phyloP scores from a whole-genome alignment of 805 yeast species.

The Candida koratica region DNA sequence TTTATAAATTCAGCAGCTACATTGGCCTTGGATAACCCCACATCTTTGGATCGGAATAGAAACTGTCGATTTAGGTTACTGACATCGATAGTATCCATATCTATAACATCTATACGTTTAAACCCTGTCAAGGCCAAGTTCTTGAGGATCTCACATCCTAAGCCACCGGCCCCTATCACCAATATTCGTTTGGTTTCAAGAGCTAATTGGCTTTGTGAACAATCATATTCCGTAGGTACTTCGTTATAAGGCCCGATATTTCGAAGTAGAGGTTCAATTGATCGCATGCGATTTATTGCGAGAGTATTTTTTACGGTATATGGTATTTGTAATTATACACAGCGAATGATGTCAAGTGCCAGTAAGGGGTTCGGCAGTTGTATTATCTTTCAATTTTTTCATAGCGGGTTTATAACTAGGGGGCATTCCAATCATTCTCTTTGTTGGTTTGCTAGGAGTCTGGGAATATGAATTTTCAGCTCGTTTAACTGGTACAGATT shows the following conservation, averaged over 20 bases:
- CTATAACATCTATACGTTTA: slow-evolving; percentile 60
- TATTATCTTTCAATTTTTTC: slow-evolving; percentile 16
- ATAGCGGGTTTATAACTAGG: slow-evolving; percentile 18
- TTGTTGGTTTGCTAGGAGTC: slow-evolving; percentile 14
- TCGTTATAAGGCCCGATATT: slow-evolving; percentile 39
- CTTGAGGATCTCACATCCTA: slow-evolving; percentile 78
- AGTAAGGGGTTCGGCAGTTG: slow-evolving; percentile 1
- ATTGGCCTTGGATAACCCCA: slow-evolving; percentile 63
- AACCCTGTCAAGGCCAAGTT: slow-evolving; percentile 70
- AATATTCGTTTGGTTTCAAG: slow-evolving; percentile 24
- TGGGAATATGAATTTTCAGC: slow-evolving; percentile 15
- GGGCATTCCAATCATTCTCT: slow-evolving; percentile 16
- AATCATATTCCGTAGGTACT: slow-evolving; percentile 31
- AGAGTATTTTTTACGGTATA: not conserved
- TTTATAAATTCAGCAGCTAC: slow-evolving; percentile 59
- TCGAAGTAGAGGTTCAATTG: slow-evolving; percentile 19
- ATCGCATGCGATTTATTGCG: not conserved
- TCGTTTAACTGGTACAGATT: slow-evolving; percentile 60
- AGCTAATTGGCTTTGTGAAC: slow-evolving; percentile 20
- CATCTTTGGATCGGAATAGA: slow-evolving; percentile 55
- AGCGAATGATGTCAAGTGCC: no score
- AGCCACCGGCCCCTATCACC: slow-evolving; percentile 77
- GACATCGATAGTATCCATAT: slow-evolving; percentile 81
- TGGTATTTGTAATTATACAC: not conserved
- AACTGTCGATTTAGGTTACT: slow-evolving; percentile 75